Evolutionary conservation across 257 asterid species (phyloP), one percentile per base, ranked within the genome.

Genomic region (Dorcoceras hygrometricum): DNA sequence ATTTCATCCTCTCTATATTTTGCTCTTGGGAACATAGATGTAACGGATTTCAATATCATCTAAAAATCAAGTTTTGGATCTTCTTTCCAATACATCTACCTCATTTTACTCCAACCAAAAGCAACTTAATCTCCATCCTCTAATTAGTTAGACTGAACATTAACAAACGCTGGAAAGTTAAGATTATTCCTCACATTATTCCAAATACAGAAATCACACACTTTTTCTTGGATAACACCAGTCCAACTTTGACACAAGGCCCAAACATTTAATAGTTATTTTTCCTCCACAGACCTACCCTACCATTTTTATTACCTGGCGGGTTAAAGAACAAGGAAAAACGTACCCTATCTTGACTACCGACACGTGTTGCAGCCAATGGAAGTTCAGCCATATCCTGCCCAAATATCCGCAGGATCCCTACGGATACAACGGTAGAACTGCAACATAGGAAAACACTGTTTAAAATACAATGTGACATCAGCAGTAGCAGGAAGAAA

Each of bases 301-400:
- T 46, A 16, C 54, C 32, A 61, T 39, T 28, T 56, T 34, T 61
- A n/a, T n/a, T n/a, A n/a, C n/a, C n/a, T 4, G 51, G 48, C n/a
- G 65, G 68, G 53, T 36, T 31, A 36, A n/a, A 20, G 54, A 22
- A 60, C 29, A 55, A 53, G 51, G 27, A 59, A 18, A 50, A 67
- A 70, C 81, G 76, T 75, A 87, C 99, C 92, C 90, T 94, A 70
- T 96, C 89, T 78, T 90, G 96, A 73, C 78, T 66, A 63, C 85
- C 88, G 31, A 55, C 77, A 34, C 89, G 88, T 12, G 97, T 94
- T 62, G 99, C 99, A 70, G 87, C 99, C 79, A 90, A 76, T 63
- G 99, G 99, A 68, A 94, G 91, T 73, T 94, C 99, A 29, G 99
- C 99, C 23, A 83, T 71, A 67, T 90, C 96, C 82, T 87, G 83